A percentile compares a stretch with the other conserved stretches of the same genome.
Evolutionary conservation across 306 rosid genomes (phyloP).

Genomic region (Prunus salicina): DNA sequence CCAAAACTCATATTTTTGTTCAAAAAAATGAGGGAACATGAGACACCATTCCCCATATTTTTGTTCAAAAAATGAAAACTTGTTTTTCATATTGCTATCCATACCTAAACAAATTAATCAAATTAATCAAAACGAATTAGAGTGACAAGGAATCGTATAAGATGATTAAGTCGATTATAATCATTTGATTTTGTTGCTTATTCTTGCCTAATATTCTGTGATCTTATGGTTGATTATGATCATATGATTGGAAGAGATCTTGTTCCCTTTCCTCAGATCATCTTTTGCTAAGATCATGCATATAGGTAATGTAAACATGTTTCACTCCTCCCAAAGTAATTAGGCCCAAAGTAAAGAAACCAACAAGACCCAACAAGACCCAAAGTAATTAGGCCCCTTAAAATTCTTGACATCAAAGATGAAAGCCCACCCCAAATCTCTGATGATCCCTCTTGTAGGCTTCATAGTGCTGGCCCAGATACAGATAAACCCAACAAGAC

Average conservation of each 20-base stretch:
- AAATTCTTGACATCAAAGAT: no score
- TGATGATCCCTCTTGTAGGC: background rate
- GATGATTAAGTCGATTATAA: background rate
- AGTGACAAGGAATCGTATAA: constrained; percentile 15
- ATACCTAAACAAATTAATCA: background rate
- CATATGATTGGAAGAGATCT: background rate
- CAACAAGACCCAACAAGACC: background rate
- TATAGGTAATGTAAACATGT: background rate
- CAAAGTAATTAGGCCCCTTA: no score
- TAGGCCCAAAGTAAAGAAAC: no score
- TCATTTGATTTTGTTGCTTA: background rate
- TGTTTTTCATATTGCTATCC: background rate
- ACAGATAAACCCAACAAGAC: background rate
- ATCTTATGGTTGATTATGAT: background rate
- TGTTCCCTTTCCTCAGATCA: background rate
- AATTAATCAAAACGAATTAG: background rate
- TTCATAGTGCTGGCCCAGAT: background rate
- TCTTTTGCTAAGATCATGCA: background rate
- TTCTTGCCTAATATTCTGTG: background rate
- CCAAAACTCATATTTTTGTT: constrained; percentile 12
- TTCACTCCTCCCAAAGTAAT: background rate
- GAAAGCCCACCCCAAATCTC: background rate
- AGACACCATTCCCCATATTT: constrained; percentile 13
- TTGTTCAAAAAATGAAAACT: constrained; percentile 1
- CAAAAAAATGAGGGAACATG: constrained; percentile 10